Percentiles rank a stretch among this genome's conserved stretches.
Evolutionary conservation across 805 yeast species (phyloP).

Genomic region (Kurtzmaniella fragi): DNA sequence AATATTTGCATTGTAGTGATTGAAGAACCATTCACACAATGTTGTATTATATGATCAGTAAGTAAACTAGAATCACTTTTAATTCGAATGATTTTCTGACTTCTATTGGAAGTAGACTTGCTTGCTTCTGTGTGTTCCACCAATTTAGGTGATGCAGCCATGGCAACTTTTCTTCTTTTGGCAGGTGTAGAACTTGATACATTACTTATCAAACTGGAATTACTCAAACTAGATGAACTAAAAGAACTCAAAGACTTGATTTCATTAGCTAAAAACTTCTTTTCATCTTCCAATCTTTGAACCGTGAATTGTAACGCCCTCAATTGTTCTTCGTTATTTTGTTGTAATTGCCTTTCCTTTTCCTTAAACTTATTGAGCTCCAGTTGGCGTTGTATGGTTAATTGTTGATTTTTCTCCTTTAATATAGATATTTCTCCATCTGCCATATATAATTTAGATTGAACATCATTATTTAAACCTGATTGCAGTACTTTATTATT

Average conservation of each 20-base stretch:
- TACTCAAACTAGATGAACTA: background rate
- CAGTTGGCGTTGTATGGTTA: conserved; percentile 35
- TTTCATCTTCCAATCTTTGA: conserved; percentile 38
- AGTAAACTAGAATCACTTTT: conserved; percentile 30
- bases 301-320: conserved; percentile 24
- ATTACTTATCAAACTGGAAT: background rate
- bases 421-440: conserved; percentile 81
- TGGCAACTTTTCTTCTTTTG: background rate
- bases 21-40: conserved; percentile 31
- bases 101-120: background rate
- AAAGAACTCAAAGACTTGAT: conserved; percentile 13
- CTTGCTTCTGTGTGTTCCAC: background rate
- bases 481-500: background rate
- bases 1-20: conserved; percentile 27
- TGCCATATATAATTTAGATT: conserved; percentile 41
- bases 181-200: background rate
- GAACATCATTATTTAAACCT: conserved; percentile 14
- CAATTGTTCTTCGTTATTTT: conserved; percentile 26
- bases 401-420: conserved; percentile 53
- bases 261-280: conserved; percentile 36
- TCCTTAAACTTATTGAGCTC: conserved; percentile 27
- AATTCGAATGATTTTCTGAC: conserved; percentile 17
- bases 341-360: conserved; percentile 10
- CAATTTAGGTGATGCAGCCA: background rate
- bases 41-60: conserved; percentile 30